Conservation (phyloP, 2,329 filamentous ascomycete species). For the Metarhizium album region DNA sequence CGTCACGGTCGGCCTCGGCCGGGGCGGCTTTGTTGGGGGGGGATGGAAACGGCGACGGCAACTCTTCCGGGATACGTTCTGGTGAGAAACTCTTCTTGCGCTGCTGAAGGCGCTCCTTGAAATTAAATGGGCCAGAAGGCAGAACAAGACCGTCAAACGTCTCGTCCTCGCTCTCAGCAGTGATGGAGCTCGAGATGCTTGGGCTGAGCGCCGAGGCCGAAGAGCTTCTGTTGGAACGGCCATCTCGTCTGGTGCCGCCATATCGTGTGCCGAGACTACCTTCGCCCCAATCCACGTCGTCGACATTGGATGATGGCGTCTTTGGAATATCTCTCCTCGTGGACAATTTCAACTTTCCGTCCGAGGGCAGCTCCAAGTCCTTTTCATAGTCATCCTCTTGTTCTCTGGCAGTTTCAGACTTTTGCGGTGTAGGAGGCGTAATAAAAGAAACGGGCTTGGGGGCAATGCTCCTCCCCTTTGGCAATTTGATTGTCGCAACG, state of each 20-base stretch:
- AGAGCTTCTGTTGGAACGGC: conserved; percentile 72
- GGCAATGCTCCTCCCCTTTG: conserved; percentile 45
- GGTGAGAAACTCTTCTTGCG: conserved; percentile 53
- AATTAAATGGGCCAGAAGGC: conserved; percentile 72
- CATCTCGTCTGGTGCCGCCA: conserved; percentile 73
- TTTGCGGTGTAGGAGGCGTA: conserved; percentile 44
- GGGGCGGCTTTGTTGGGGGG: conserved; percentile 21
- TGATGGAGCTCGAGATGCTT: conserved; percentile 84
- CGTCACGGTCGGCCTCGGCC: conserved; percentile 48
- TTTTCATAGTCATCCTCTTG: conserved; percentile 59
- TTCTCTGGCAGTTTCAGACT: conserved; percentile 22
- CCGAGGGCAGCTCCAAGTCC: conserved; percentile 60
- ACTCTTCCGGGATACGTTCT: conserved; percentile 32
- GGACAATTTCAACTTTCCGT: conserved; percentile 55
- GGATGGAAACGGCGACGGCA: conserved; percentile 11
- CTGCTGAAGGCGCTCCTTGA: conserved; percentile 66
- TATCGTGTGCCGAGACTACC: conserved; percentile 85
- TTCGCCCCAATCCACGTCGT: conserved; percentile 90
- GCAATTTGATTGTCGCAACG: conserved; percentile 56
- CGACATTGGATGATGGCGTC: conserved; percentile 48
- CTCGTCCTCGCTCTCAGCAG: conserved; percentile 87
- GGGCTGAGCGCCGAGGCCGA: conserved; percentile 84
- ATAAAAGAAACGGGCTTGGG: conserved; percentile 41
- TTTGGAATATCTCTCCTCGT: conserved; percentile 50
- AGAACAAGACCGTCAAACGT: conserved; percentile 81